Evolutionary conservation across 1,284 basidiomycete species (phyloP), one percentile per base, ranked within the genome.

Genomic region (Fomes fomentarius): DNA sequence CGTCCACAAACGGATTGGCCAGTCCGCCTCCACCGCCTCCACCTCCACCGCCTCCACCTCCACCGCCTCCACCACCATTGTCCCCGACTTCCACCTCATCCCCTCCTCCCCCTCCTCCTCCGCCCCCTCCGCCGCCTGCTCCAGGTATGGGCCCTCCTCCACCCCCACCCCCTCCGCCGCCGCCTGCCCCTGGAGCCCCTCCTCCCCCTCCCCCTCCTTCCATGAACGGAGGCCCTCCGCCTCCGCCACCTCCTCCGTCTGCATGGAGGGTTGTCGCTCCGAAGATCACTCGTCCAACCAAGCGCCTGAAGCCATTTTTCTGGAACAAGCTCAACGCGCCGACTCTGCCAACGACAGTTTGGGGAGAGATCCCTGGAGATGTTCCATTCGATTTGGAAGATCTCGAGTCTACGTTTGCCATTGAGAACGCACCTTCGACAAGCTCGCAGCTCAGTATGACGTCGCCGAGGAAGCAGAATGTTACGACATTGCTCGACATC

Each of bases 301-400:
- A 87, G 66, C 84, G 86, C 55, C 71, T 94, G 48, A 91, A 89
- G 70, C 90, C 93, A 0, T 93, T 96, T 72, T 94, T 94, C 70
- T 96, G 94, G 94, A 90, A 86, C 61, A 96, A 96, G 65, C 60
- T 94, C 8, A 73, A 79, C 7, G 70, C 70, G 6, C 67, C 77
- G 17, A 66, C 69, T 9, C 67, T 80, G 3, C 62, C 66, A 15
- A 69, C 79, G 3, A 91, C 89, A 0, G 79, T 96, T 5, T 96
- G 93, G 93, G 79, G 75, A 54, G 85, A 91, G 28, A 63, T 85
- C 4, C 67, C 71, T 1, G 37, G 69, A 0, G 70, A 70, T 11
- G 64, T 77, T 2, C 56, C 74, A 6, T 76, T 93, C 43, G 78
- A 85, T 50, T 68, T 94, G 60, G 77, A 79, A 17, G 93, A 95